Conservation (phyloP, 208 protist genomes). For the Leishmania guyanensis region DNA sequence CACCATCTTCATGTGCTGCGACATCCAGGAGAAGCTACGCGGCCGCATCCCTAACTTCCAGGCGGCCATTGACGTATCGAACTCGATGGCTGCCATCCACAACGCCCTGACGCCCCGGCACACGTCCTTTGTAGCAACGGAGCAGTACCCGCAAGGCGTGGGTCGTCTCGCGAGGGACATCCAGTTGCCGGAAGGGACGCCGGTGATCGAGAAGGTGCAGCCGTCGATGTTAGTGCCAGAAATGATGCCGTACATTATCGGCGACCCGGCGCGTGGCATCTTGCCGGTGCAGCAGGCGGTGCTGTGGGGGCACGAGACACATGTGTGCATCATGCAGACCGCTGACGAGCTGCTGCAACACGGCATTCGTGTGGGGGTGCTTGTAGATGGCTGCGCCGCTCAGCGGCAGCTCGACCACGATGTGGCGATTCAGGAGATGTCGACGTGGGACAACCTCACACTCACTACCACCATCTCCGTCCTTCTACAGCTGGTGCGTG, state of each 20-base stretch:
- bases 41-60: constrained; percentile 54
- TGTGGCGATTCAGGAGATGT: constrained; percentile 56
- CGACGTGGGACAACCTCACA: constrained; percentile 42
- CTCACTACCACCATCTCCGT: constrained; percentile 67
- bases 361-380: constrained; percentile 60
- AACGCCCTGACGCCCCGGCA: constrained; percentile 31
- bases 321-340: constrained; percentile 86
- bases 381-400: constrained; percentile 68
- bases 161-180: constrained; percentile 57
- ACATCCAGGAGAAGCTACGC: constrained; percentile 59
- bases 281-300: constrained; percentile 56
- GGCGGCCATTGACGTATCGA: constrained; percentile 65
- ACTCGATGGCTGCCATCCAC: constrained; percentile 54
- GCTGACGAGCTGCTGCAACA: constrained; percentile 63
- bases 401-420: constrained; percentile 57
- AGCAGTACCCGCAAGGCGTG: constrained; percentile 72
- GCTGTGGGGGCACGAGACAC: constrained; percentile 78
- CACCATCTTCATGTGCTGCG: constrained; percentile 64
- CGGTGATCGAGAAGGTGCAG: constrained; percentile 42
- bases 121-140: constrained; percentile 69
- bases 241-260: constrained; percentile 36
- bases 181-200: constrained; percentile 37
- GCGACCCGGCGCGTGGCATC: constrained; percentile 20
- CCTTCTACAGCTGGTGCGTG: constrained; percentile 57
- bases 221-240: constrained; percentile 64